Percentiles rank a stretch among this genome's conserved stretches.
Evolutionary conservation across 2,329 filamentous ascomycete genomes (phyloP).

Genomic region (Venturiaceae sp.): DNA sequence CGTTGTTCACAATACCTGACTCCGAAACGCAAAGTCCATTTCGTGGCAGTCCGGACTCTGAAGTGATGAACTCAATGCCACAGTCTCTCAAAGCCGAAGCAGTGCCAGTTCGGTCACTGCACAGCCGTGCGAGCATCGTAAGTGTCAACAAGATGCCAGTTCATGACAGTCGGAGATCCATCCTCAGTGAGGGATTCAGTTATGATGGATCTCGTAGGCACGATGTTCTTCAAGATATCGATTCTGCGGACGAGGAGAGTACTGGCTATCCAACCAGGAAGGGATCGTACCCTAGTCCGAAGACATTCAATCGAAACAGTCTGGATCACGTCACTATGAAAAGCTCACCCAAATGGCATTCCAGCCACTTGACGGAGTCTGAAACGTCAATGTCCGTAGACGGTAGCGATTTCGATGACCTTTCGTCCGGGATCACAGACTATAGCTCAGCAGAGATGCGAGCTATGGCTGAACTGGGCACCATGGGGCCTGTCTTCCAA

Average conservation of each 20-base stretch:
- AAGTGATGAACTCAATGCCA: too few species aligned
- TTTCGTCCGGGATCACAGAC: conserved; percentile 6
- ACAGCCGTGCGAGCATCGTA: neutral
- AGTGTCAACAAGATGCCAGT: neutral
- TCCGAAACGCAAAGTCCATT: neutral
- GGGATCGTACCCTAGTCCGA: neutral
- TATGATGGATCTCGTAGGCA: neutral
- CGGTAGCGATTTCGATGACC: conserved; percentile 5
- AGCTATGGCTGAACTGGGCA: neutral
- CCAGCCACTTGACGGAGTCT: neutral
- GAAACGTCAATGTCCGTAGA: conserved; percentile 3
- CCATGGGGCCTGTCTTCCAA: conserved; percentile 3
- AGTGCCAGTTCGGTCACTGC: neutral
- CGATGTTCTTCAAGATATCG: neutral
- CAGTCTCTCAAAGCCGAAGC: neutral
- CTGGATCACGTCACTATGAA: neutral
- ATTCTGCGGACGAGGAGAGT: neutral
- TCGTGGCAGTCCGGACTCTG: neutral
- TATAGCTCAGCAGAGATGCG: conserved; percentile 1
- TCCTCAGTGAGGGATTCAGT: neutral
- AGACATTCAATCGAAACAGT: neutral
- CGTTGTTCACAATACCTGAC: neutral
- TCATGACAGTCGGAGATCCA: neutral
- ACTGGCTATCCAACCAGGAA: neutral
- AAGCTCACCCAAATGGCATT: neutral